Conservation (phyloP, 331 rosid genomes). For the Ulmus americana region DNA sequence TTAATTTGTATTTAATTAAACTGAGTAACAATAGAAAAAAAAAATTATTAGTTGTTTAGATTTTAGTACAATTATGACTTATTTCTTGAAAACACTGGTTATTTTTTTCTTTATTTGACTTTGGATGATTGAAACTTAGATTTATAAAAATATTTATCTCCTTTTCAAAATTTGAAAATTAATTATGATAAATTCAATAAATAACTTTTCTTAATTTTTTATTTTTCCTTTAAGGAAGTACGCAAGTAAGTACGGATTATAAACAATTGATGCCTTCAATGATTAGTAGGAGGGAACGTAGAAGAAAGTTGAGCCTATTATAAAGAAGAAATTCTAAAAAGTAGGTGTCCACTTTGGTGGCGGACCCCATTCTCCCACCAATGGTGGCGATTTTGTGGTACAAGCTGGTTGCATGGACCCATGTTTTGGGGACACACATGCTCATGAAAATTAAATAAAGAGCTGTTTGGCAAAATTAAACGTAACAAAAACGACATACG, state of each 20-base stretch:
- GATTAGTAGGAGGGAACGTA: background rate
- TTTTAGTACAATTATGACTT: no score
- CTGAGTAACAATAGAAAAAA: no score
- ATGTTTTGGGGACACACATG: conserved; percentile 13
- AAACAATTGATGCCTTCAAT: background rate
- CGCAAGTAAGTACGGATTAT: background rate
- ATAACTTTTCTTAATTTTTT: no score
- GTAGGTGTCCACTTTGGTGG: conserved; percentile 14
- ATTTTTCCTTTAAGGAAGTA: no score
- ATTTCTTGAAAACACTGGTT: no score
- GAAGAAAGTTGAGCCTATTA: background rate
- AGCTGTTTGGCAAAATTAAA: conserved; percentile 4
- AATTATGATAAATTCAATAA: no score
- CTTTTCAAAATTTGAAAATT: no score
- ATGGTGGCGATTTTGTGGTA: background rate
- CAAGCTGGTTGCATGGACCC: conserved; percentile 16
- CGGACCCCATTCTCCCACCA: conserved; percentile 1
- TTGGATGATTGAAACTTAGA: no score
- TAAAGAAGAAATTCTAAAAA: background rate
- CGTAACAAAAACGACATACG: background rate
- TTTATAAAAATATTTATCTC: no score
- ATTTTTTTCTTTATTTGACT: no score
- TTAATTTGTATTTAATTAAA: no score
- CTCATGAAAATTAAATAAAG: background rate
- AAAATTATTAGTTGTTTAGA: no score